Percentiles rank a stretch among this genome's conserved stretches.
Evolutionary conservation across 2,329 filamentous ascomycete genomes (phyloP).

Genomic region (Pseudodiploospora longispora): DNA sequence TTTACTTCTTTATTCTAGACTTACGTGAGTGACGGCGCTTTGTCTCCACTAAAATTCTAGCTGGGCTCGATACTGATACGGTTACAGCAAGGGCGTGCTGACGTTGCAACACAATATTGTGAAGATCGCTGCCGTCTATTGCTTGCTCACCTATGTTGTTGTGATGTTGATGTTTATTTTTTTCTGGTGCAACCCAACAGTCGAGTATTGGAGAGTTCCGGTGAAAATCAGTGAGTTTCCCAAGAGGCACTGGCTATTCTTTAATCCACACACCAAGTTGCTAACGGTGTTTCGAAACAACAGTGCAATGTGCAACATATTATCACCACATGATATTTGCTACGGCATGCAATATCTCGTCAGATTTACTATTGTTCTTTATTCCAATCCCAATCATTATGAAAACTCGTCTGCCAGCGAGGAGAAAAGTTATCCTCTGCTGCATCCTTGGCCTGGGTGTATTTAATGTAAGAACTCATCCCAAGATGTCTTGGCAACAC

Average conservation of each 20-base stretch:
- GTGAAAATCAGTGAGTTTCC: conserved; percentile 21
- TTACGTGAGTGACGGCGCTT: conserved; percentile 33
- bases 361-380: conserved; percentile 36
- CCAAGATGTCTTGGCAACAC: no score
- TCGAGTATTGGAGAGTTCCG: conserved; percentile 44
- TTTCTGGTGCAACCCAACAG: conserved; percentile 44
- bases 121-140: conserved; percentile 35
- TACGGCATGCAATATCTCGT: conserved; percentile 38
- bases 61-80: background rate
- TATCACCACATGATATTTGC: conserved; percentile 39
- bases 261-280: no score
- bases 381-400: conserved; percentile 38
- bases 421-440: conserved; percentile 44
- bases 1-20: conserved; percentile 42
- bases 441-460: conserved; percentile 49
- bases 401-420: conserved; percentile 27
- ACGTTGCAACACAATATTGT: conserved; percentile 29
- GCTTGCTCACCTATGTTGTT: conserved; percentile 35
- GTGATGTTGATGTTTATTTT: conserved; percentile 43
- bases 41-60: no score
- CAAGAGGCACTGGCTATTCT: no score
- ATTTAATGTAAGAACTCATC: conserved; percentile 26
- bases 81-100: conserved; percentile 14
- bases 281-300: background rate
- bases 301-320: conserved; percentile 36